These are phyloP conservation scores for Pulveroboletus frians DNA, from an alignment of 768 basidiomycete species.

Conservation along the genomic window DNA sequence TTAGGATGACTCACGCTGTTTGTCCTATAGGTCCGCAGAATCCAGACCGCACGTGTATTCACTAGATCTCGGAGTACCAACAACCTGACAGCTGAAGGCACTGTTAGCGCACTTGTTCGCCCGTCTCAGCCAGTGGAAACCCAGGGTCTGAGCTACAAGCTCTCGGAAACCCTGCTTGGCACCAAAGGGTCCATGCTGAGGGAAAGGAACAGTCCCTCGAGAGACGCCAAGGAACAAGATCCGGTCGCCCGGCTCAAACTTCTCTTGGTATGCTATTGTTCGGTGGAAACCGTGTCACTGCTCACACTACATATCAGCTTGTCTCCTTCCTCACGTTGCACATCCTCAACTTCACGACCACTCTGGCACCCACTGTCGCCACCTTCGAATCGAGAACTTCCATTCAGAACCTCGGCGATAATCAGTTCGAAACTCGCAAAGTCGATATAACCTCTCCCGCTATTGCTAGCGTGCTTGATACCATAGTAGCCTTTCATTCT, in stretches of 20 bases:
- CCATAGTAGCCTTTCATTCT: constrained; percentile 41
- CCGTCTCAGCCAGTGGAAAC: constrained; percentile 18
- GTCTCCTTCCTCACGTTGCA: constrained; percentile 89
- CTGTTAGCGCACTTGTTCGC: constrained; percentile 27
- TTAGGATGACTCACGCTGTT: constrained; percentile 11
- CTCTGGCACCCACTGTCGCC: constrained; percentile 65
- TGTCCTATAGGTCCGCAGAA: constrained; percentile 56
- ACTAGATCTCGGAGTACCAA: constrained; percentile 33
- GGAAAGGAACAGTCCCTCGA: constrained; percentile 36
- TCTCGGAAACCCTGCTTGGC: constrained; percentile 36
- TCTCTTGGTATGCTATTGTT: constrained; percentile 55
- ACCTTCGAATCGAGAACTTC: constrained; percentile 33
- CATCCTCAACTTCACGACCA: constrained; percentile 87
- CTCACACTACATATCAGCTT: constrained; percentile 43
- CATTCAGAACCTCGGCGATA: constrained; percentile 11
- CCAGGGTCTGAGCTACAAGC: constrained; percentile 17
- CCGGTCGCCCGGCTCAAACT: constrained; percentile 87
- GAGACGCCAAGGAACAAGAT: constrained; percentile 56
- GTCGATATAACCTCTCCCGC: constrained; percentile 68
- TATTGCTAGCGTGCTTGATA: constrained; percentile 53
- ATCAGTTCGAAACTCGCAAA: constrained; percentile 35
- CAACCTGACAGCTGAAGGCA: constrained; percentile 28
- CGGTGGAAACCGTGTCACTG: not conserved
- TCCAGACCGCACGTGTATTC: constrained; percentile 56
- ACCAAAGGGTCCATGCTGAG: constrained; percentile 47